These are phyloP conservation scores for Plasmodium gallinaceum DNA, from an alignment of 169 alveolate species.

Conservation along the genomic window DNA sequence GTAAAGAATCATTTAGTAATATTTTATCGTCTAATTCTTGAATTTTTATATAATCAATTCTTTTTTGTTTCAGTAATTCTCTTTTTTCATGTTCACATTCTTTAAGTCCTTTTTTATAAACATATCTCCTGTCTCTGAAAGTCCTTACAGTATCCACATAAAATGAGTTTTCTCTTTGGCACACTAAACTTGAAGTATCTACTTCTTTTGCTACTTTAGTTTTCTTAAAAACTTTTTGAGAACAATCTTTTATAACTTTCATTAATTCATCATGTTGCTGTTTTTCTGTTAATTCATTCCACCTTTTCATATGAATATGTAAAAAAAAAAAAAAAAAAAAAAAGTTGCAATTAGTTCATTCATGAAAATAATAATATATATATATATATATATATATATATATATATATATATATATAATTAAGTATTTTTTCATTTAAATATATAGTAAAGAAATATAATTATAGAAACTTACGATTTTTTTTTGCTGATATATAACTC, in stretches of 20 bases:
- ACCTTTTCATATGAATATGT: too few relatives aligned
- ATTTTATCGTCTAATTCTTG: slow-evolving; percentile 92
- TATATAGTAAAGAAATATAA: too few relatives aligned
- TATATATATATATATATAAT: background rate
- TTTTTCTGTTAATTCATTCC: slow-evolving; percentile 89
- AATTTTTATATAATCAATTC: slow-evolving; percentile 84
- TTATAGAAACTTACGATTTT: slow-evolving; percentile 46
- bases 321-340: background rate
- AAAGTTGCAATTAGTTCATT: background rate
- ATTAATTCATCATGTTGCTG: slow-evolving; percentile 89
- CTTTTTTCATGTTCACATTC: slow-evolving; percentile 89
- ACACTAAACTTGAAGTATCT: slow-evolving; percentile 91
- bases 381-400: slow-evolving; percentile 1
- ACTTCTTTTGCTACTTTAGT: slow-evolving; percentile 82
- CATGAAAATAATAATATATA: background rate
- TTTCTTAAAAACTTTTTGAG: slow-evolving; percentile 83
- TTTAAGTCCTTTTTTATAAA: slow-evolving; percentile 91
- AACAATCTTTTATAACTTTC: slow-evolving; percentile 92
- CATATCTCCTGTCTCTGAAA: slow-evolving; percentile 97
- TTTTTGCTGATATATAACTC: slow-evolving; percentile 22
- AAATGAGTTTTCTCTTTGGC: slow-evolving; percentile 99
- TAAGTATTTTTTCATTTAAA: background rate
- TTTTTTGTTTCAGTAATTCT: slow-evolving; percentile 86
- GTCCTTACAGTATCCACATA: slow-evolving; percentile 96
- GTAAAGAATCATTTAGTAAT: slow-evolving; percentile 95